Conservation (phyloP, 2,329 filamentous ascomycete genomes). For the Epicoccum nigrum region DNA sequence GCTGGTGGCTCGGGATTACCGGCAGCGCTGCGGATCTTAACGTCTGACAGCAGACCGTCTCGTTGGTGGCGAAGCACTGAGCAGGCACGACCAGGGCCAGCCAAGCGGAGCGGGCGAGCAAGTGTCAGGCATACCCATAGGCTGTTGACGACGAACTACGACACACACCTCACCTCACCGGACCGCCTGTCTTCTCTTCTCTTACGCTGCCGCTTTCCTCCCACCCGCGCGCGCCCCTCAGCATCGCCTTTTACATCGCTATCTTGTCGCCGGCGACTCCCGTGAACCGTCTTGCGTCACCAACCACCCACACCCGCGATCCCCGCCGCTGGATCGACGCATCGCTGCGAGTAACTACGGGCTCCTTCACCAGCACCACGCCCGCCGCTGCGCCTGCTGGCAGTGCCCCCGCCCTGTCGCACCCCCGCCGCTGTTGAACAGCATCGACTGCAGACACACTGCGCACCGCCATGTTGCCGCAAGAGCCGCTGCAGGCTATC, state of each 20-base stretch:
- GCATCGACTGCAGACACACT: constrained; percentile 4
- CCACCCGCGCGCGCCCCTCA: constrained; percentile 2
- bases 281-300: constrained; percentile 25
- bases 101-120: constrained; percentile 18
- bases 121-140: constrained; percentile 28
- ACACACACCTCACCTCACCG: constrained; percentile 17
- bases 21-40: constrained; percentile 21
- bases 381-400: constrained; percentile 32
- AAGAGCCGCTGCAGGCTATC: constrained; percentile 32
- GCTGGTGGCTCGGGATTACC: constrained; percentile 18
- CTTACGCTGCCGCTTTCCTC: constrained; percentile 17
- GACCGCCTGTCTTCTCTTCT: constrained; percentile 14
- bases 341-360: neutral
- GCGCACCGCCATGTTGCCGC: constrained; percentile 40
- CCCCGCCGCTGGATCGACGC: constrained; percentile 25
- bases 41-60: constrained; percentile 6
- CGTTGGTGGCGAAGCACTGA: constrained; percentile 29
- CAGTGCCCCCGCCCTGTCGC: constrained; percentile 13
- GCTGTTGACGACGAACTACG: constrained; percentile 14
- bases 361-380: constrained; percentile 20
- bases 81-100: constrained; percentile 22
- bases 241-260: constrained; percentile 12
- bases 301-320: constrained; percentile 21
- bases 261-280: constrained; percentile 21
- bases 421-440: constrained; percentile 3